phyloP scores from a whole-genome alignment of 1,284 basidiomycete genomes.

The Naganishia sp. region DNA sequence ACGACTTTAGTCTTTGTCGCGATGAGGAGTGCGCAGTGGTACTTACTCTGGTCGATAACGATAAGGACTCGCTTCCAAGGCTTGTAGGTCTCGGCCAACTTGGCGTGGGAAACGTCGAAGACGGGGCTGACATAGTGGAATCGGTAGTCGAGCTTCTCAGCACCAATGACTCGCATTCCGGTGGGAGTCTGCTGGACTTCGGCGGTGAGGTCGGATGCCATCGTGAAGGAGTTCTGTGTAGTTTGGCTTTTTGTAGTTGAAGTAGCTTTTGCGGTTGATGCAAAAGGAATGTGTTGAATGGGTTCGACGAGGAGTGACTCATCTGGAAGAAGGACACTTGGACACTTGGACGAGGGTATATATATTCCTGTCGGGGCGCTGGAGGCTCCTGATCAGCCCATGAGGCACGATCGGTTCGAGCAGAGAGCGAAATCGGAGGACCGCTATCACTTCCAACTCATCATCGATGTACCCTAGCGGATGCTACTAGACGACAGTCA shows the following conservation, averaged over 20 bases:
- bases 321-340: background rate
- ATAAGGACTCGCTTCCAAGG: constrained; percentile 55
- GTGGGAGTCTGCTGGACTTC: constrained; percentile 46
- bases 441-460: background rate
- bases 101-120: constrained; percentile 52
- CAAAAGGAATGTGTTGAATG: constrained; percentile 29
- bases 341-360: background rate
- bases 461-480: constrained; percentile 16
- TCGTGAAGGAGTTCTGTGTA: constrained; percentile 31
- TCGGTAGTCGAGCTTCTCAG: constrained; percentile 50
- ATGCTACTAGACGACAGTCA: constrained; percentile 2
- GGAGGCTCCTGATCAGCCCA: constrained; percentile 1
- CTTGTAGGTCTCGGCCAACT: constrained; percentile 54
- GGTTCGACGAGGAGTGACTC: background rate
- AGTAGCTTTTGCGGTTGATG: constrained; percentile 28
- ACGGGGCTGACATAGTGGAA: constrained; percentile 55
- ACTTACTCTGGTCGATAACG: constrained; percentile 54
- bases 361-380: background rate
- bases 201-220: constrained; percentile 54
- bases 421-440: constrained; percentile 8
- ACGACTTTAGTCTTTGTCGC: background rate
- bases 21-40: constrained; percentile 15
- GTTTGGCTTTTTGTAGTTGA: background rate
- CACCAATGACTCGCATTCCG: constrained; percentile 46
- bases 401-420: constrained; percentile 10